Evolutionary conservation across 768 basidiomycete species (phyloP).

Genomic region (Lentinula sp.): DNA sequence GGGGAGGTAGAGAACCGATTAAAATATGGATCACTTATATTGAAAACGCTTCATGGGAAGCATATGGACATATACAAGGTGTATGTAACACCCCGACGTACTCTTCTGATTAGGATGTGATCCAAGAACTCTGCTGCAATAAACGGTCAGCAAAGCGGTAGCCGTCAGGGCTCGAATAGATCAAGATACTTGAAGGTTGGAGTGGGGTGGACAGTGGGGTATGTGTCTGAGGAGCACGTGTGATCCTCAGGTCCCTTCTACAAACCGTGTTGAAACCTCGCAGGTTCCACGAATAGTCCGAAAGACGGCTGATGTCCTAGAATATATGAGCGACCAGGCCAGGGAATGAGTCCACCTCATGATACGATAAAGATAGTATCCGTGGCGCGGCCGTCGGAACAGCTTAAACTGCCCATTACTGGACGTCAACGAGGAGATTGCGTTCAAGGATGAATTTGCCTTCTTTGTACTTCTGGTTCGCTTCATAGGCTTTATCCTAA

Average conservation of each 20-base stretch:
- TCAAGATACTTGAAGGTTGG: not conserved
- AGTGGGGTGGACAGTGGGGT: not conserved
- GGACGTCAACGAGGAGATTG: constrained; percentile 81
- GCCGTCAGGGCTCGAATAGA: not conserved
- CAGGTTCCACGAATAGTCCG: not conserved
- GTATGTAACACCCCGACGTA: not conserved
- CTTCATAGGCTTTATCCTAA: constrained; percentile 89
- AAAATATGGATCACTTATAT: too few relatives aligned
- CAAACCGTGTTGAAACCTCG: not conserved
- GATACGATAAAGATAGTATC: constrained; percentile 7
- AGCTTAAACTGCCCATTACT: constrained; percentile 32
- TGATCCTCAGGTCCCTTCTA: not conserved
- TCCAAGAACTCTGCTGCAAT: not conserved
- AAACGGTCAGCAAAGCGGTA: constrained; percentile 2
- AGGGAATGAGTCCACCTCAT: constrained; percentile 6
- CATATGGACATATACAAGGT: not conserved
- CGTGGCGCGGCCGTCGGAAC: constrained; percentile 1
- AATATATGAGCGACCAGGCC: constrained; percentile 13
- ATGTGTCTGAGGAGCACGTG: not conserved
- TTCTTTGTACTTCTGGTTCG: constrained; percentile 95
- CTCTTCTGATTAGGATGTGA: not conserved
- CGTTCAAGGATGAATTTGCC: constrained; percentile 97
- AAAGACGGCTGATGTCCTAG: constrained; percentile 1
- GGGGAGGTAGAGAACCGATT: not conserved
- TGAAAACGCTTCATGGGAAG: too few relatives aligned